Percentiles rank a stretch among this genome's conserved stretches.
These are phyloP conservation scores for Triticum monococcum DNA, from an alignment of 176 grass and related monocot genomes.

Conservation along the genomic window DNA sequence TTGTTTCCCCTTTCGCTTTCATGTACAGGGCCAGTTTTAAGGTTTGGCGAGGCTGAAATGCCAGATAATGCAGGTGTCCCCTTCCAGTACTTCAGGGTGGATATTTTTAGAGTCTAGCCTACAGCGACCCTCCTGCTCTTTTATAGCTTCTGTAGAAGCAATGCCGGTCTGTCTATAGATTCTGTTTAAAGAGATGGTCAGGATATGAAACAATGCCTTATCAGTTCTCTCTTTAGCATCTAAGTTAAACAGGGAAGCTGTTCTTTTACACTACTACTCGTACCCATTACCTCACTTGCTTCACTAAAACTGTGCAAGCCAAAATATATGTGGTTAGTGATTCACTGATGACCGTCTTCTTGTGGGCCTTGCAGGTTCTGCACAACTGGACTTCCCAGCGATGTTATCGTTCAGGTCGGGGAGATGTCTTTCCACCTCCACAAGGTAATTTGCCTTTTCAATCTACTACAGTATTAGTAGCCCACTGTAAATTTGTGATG, in stretches of 20 bases:
- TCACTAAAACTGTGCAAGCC: not conserved
- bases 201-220: not conserved
- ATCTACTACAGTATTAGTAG: not conserved
- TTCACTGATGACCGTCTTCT: not conserved
- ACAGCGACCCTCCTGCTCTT: not conserved
- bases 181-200: not conserved
- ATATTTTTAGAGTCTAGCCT: not conserved
- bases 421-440: slow-evolving; percentile 86
- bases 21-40: not conserved
- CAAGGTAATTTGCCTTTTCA: slow-evolving; percentile 46
- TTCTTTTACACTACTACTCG: not conserved
- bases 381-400: slow-evolving; percentile 67
- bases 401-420: slow-evolving; percentile 61
- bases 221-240: not conserved
- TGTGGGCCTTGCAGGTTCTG: slow-evolving; percentile 57
- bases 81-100: not conserved
- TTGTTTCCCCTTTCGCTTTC: not conserved
- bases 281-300: not conserved
- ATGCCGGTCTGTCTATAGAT: not conserved
- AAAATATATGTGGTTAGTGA: not conserved
- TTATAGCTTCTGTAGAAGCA: not conserved
- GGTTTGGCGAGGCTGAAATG: not conserved
- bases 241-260: not conserved
- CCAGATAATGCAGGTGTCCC: not conserved
- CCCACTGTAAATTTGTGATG: not conserved